phyloP scores from a whole-genome alignment of 352 stramenopile species.

The Pythium dissotocum region DNA sequence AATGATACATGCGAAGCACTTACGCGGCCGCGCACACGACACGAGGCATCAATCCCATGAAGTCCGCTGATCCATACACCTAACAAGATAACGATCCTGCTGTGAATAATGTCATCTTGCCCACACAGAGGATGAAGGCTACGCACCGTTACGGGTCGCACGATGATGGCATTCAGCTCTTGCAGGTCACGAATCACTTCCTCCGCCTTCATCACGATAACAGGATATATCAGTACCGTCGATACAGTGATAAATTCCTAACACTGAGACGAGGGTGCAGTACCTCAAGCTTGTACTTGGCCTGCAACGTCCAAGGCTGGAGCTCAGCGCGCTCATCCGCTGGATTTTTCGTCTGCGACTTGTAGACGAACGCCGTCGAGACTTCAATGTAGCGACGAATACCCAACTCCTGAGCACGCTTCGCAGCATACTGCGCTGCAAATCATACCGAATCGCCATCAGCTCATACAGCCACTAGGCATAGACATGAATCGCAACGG shows the following conservation, averaged over 20 bases:
- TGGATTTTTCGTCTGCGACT: conserved; percentile 73
- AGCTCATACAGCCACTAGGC: not conserved
- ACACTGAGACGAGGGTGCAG: not conserved
- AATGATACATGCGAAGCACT: conserved; percentile 12
- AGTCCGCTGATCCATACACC: conserved; percentile 81
- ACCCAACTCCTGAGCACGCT: conserved; percentile 61
- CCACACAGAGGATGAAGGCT: not conserved
- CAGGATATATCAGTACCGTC: not conserved
- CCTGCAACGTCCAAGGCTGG: conserved; percentile 81
- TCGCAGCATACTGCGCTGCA: conserved; percentile 36
- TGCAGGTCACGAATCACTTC: conserved; percentile 63
- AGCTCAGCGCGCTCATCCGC: conserved; percentile 63
- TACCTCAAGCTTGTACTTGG: conserved; percentile 85
- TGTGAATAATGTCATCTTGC: not conserved
- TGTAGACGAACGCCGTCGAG: conserved; percentile 89
- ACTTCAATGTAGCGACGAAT: conserved; percentile 86
- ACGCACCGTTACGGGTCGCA: conserved; percentile 70
- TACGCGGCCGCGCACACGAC: conserved; percentile 85
- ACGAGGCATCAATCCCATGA: conserved; percentile 81
- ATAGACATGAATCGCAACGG: not conserved
- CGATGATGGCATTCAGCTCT: conserved; percentile 65
- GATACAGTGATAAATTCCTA: too few relatives aligned
- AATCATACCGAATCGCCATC: not conserved
- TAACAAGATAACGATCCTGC: conserved; percentile 15
- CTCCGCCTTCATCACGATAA: conserved; percentile 41